Evolutionary conservation across 108 stramenopile species (phyloP), one percentile per base, ranked within the genome.

Genomic region (Nitzschia sp.): DNA sequence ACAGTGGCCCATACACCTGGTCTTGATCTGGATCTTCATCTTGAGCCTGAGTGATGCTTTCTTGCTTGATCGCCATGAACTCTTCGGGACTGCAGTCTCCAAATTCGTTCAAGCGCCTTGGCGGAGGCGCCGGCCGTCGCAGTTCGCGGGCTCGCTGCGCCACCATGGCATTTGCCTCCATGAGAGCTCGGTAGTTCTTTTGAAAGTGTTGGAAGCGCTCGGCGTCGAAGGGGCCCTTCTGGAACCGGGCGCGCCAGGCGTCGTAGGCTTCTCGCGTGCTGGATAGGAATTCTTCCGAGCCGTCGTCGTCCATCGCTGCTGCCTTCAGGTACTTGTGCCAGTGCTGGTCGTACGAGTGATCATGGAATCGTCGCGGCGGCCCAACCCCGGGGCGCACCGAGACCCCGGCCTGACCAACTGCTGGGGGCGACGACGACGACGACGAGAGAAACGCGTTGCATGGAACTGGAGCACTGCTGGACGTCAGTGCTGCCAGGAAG

Each of bases 11-110:
- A n/a, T n/a, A n/a, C n/a, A n/a, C n/a, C n/a, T n/a, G n/a, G 6
- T 41, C 38, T 41, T 6, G 9, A 6, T 6, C 38, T 9, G 38
- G 38, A 9, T 6, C 9, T 9, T 6, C 9, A 41, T 41, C 13
- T 6, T 6, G 9, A 13, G 38, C 38, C 13, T 41, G 38, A 6
- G 6, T 41, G 38, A 41, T 13, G 9, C 13, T 6, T 41, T 41
- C 9, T 41, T 13, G 38, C 38, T 41, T 6, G 19, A 50, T 11
- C 4, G 48, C 21, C 72, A 77, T 60, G 73, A 84, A 93, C 72
- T 93, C 92, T 33, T 75, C 88, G 48, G 82, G 84, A 9, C 87
- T 83, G 64, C 83, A 85, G 63, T 93, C 92, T 13, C 85, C 92
- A 55, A 73, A 89, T 53, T 90, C 87, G 66, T 93, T 93, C 55